Evolutionary conservation across 345 rosid genomes (phyloP).

Genomic region (Populus simonii): DNA sequence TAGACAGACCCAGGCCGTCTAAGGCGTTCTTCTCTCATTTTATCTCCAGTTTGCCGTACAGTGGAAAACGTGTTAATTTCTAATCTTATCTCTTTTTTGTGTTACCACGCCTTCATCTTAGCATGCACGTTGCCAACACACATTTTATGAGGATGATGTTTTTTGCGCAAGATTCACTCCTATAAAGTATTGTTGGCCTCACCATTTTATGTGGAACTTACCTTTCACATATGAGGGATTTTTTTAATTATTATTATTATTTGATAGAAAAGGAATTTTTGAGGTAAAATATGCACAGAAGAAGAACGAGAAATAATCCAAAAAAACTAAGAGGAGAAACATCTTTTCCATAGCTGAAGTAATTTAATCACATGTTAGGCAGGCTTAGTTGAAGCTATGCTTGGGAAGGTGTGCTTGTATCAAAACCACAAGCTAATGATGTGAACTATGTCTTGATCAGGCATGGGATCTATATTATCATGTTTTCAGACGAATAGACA

Average conservation of each 20-base stretch:
- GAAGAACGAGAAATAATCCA: neutral
- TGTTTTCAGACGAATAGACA: constrained; percentile 92
- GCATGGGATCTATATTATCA: constrained; percentile 99
- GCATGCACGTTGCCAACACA: neutral
- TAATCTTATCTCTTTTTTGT: neutral
- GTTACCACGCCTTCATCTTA: neutral
- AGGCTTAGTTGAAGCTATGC: neutral
- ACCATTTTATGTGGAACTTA: neutral
- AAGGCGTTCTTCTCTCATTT: neutral
- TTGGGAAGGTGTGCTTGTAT: neutral
- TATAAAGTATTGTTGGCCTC: neutral
- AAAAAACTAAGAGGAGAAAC: neutral
- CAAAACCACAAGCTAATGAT: neutral
- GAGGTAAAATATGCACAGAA: neutral
- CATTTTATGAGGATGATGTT: neutral
- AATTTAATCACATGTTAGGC: neutral
- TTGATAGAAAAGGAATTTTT: neutral
- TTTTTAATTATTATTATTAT: neutral
- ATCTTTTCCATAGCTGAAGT: neutral
- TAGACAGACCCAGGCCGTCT: neutral
- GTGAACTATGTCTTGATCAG: constrained; percentile 41
- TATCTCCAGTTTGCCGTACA: neutral
- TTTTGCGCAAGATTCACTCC: neutral
- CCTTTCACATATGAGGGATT: neutral
- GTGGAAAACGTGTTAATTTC: neutral